Percentiles rank a stretch among this genome's conserved stretches.
Conservation (phyloP, 345 rosid species). For the Excoecaria cochinchinensis region DNA sequence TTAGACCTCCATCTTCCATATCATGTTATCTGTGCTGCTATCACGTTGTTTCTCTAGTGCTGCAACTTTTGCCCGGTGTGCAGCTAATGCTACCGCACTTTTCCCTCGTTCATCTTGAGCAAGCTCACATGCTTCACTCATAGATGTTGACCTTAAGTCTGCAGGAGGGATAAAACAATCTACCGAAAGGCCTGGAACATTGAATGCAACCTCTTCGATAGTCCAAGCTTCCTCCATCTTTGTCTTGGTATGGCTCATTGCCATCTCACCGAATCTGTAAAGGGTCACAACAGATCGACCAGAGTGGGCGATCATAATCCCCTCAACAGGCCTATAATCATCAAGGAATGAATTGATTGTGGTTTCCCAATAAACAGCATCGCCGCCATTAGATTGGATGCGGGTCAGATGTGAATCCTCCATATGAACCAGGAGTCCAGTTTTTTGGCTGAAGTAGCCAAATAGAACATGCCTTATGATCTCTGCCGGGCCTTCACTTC, state of each 20-base stretch:
- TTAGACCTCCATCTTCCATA: slow-evolving; percentile 50
- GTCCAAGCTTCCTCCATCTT: slow-evolving; percentile 97
- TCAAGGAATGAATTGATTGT: slow-evolving; percentile 77
- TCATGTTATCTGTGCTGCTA: slow-evolving; percentile 32
- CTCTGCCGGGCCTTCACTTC: slow-evolving; percentile 93
- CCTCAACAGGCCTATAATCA: slow-evolving; percentile 83
- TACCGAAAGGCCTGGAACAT: slow-evolving; percentile 75
- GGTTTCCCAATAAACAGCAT: slow-evolving; percentile 88
- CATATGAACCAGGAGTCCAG: slow-evolving; percentile 79
- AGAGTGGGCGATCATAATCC: slow-evolving; percentile 93
- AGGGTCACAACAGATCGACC: slow-evolving; percentile 85
- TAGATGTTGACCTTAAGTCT: slow-evolving; percentile 60
- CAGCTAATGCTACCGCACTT: slow-evolving; percentile 41
- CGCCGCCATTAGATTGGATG: slow-evolving; percentile 76
- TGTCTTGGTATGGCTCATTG: slow-evolving; percentile 85
- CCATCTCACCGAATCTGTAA: slow-evolving; percentile 83
- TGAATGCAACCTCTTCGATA: slow-evolving; percentile 93
- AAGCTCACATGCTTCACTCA: slow-evolving; percentile 62
- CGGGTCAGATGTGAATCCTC: slow-evolving; percentile 90
- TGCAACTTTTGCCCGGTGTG: slow-evolving; percentile 66
- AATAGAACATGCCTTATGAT: slow-evolving; percentile 79
- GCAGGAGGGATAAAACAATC: slow-evolving; percentile 96
- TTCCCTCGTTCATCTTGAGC: slow-evolving; percentile 64
- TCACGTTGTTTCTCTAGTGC: slow-evolving; percentile 57
- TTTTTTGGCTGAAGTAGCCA: slow-evolving; percentile 89